Evolutionary conservation across 305 asterid genomes (phyloP).

Genomic region (Withania somnifera): DNA sequence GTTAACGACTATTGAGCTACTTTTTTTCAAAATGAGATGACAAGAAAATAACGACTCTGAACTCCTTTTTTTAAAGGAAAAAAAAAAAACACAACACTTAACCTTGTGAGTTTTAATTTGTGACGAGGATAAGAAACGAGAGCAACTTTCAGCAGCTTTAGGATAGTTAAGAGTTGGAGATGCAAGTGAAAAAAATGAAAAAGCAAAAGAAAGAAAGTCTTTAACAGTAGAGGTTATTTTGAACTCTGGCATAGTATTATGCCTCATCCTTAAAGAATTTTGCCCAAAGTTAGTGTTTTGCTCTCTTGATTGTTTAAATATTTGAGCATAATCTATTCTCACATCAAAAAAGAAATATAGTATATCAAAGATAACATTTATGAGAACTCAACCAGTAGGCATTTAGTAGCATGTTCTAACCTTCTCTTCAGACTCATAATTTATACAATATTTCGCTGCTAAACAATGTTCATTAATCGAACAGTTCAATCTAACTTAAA

Average conservation of each 20-base stretch:
- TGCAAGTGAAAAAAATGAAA: background rate
- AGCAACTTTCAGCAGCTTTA: background rate
- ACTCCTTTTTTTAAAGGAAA: no score
- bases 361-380: background rate
- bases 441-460: background rate
- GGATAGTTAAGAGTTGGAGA: background rate
- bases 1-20: no score
- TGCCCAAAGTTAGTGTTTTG: background rate
- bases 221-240: no score
- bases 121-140: no score
- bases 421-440: background rate
- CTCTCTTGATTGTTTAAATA: background rate
- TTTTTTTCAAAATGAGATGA: no score
- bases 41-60: no score
- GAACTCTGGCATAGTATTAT: background rate
- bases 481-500: background rate
- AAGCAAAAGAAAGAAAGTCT: background rate
- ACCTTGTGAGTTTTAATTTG: no score
- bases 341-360: background rate
- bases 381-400: background rate
- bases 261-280: no score
- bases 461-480: background rate
- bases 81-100: no score
- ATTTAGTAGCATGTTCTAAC: background rate
- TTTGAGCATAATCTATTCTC: background rate